Base-by-base conservation (phyloP, 108 stramenopile genomes). In the Licmophora abbreviata region DNA sequence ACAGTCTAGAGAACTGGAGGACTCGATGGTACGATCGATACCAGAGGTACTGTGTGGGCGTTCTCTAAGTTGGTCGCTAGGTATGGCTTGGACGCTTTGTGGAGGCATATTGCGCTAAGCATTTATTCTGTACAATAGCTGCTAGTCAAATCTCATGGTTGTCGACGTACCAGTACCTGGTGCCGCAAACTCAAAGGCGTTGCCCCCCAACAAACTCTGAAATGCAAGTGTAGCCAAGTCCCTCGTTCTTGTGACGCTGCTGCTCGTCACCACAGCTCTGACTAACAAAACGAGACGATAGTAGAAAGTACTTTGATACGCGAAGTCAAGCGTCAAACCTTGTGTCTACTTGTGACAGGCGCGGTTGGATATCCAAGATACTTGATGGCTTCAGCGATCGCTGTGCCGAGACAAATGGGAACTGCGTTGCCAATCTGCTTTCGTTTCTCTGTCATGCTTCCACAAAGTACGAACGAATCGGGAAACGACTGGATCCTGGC, bases 1-100 rank as follows among this genome's bases (percentile, higher is more conserved):
- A 91, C 43, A 85, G 93, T 56, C 50, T 93, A 29, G 92, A 90
- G 30, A 93, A 95, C 79, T 99, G 96, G 95, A 60, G 92, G 20
- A 95, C 96, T 3, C 34, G 34, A 11, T 18, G 71, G 65, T 99
- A 99, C 66, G 98, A 99, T 59, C 69, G 83, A 36, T 98, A 95
- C 59, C 95, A 98, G 60, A 51, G 90, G 27, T 83, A 81, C 48
- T 95, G 92, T 59, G 87, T 92, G 25, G 96, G 96, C 15, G 94
- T 97, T 0, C 48, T 85, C 57, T 89, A 71, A 25, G 27, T 45
- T 45, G 25, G 11, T 51, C 44, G 35, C 12, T 2, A 47, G 15
- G 9, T 12, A 12, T 42, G 42, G 17, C 7, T 30, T 56, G 56
- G 12, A 35, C 10, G 34, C 34, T 35, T 12, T 9, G 22, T 60